Conservation (phyloP, 2,329 filamentous ascomycete species). For the Ascochyta clinopodiicola region DNA sequence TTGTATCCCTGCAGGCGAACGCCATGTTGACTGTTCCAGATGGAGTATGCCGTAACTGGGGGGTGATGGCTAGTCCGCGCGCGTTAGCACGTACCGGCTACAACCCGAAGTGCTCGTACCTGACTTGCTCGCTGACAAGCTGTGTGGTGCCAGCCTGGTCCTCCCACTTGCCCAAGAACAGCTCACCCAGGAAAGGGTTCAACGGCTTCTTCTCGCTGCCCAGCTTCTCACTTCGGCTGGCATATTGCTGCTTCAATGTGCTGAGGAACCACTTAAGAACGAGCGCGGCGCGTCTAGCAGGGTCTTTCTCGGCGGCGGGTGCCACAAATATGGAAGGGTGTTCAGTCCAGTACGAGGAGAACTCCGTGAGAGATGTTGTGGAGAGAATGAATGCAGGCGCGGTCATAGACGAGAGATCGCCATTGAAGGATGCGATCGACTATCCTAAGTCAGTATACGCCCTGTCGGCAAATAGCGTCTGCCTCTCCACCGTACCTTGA, state of each 20-base stretch:
- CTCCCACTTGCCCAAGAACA: constrained; percentile 91
- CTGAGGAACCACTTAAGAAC: constrained; percentile 98
- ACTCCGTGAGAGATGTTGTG: constrained; percentile 62
- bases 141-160: constrained; percentile 82
- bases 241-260: constrained; percentile 87
- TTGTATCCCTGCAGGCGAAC: constrained; percentile 84
- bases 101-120: constrained; percentile 50
- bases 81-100: constrained; percentile 14
- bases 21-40: constrained; percentile 84
- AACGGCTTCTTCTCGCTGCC: constrained; percentile 97
- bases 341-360: constrained; percentile 65
- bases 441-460: constrained; percentile 27
- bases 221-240: constrained; percentile 75
- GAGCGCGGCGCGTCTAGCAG: constrained; percentile 80
- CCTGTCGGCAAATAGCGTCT: background rate
- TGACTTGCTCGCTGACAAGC: constrained; percentile 93
- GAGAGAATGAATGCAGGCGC: constrained; percentile 64
- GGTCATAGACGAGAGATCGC: constrained; percentile 63
- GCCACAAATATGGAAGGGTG: constrained; percentile 74
- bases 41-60: constrained; percentile 91
- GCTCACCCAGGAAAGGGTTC: constrained; percentile 93
- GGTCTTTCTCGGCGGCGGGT: constrained; percentile 78
- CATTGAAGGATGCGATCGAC: constrained; percentile 63
- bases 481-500: constrained; percentile 49
- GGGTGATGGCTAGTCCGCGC: constrained; percentile 73